Conservation (phyloP, 2,329 filamentous ascomycete species). For the Dryadomyces quercus-mongolicae region DNA sequence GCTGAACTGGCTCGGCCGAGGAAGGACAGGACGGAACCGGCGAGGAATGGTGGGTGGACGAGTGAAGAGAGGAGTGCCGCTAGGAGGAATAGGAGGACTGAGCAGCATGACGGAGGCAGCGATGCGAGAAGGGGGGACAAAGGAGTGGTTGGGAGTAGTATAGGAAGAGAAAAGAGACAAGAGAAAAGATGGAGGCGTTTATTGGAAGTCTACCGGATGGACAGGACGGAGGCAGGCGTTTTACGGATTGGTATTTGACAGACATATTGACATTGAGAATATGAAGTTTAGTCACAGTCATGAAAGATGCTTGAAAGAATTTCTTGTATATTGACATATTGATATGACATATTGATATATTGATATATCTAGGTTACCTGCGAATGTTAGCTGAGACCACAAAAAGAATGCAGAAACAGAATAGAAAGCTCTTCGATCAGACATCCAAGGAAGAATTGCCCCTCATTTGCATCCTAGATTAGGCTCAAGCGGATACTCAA, state of each 20-base stretch:
- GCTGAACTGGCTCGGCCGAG: constrained; percentile 90
- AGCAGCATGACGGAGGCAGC: background rate
- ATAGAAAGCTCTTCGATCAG: constrained; percentile 17
- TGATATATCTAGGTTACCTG: background rate
- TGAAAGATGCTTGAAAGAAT: background rate
- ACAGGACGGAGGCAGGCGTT: background rate
- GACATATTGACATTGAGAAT: no score
- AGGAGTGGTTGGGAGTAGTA: background rate
- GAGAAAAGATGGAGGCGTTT: background rate
- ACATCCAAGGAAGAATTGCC: constrained; percentile 65
- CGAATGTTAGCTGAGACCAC: background rate
- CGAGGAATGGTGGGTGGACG: constrained; percentile 73
- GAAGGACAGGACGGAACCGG: constrained; percentile 77
- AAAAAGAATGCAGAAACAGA: background rate
- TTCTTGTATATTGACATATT: no score
- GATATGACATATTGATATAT: no score
- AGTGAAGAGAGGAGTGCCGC: constrained; percentile 20
- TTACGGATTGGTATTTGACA: no score
- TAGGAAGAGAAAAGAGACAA: background rate
- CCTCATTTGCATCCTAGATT: constrained; percentile 53
- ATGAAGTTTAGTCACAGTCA: no score
- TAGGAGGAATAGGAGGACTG: background rate
- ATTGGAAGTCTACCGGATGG: no score
- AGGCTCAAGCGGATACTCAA: constrained; percentile 56
- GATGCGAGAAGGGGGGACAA: background rate